Evolutionary conservation across 805 yeast genomes (phyloP).

Genomic region (Teunomyces aglyptinius): DNA sequence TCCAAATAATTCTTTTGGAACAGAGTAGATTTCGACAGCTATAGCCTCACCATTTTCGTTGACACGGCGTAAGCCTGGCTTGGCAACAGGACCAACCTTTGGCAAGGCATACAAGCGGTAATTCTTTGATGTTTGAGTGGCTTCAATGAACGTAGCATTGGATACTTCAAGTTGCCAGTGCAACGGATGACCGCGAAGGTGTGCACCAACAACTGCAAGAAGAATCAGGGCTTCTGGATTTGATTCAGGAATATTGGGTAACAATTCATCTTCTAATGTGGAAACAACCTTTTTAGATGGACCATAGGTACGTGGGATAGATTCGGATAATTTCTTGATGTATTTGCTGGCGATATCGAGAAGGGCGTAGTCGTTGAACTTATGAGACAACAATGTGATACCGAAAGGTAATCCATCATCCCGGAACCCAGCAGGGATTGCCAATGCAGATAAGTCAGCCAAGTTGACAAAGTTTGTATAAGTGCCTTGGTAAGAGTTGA

Average conservation of each 20-base stretch:
- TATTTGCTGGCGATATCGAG: constrained; percentile 77
- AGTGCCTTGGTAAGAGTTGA: constrained; percentile 94
- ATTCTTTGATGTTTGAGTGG: constrained; percentile 66
- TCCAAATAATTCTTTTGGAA: constrained; percentile 79
- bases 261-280: constrained; percentile 45
- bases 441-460: constrained; percentile 89
- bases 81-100: constrained; percentile 72
- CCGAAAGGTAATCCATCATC: constrained; percentile 89
- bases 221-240: constrained; percentile 47
- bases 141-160: constrained; percentile 65
- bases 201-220: constrained; percentile 96
- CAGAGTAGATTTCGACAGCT: constrained; percentile 76
- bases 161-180: constrained; percentile 93
- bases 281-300: constrained; percentile 36
- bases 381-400: constrained; percentile 76
- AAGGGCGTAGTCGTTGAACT: constrained; percentile 86
- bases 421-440: constrained; percentile 85
- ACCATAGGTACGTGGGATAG: constrained; percentile 57
- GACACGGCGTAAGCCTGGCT: constrained; percentile 86
- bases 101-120: constrained; percentile 85
- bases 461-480: constrained; percentile 96
- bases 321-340: constrained; percentile 47
- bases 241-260: constrained; percentile 44
- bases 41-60: constrained; percentile 54
- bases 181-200: constrained; percentile 79